Base-by-base conservation (phyloP, 441 rosid genomes). In the Theobroma grandiflorum region DNA sequence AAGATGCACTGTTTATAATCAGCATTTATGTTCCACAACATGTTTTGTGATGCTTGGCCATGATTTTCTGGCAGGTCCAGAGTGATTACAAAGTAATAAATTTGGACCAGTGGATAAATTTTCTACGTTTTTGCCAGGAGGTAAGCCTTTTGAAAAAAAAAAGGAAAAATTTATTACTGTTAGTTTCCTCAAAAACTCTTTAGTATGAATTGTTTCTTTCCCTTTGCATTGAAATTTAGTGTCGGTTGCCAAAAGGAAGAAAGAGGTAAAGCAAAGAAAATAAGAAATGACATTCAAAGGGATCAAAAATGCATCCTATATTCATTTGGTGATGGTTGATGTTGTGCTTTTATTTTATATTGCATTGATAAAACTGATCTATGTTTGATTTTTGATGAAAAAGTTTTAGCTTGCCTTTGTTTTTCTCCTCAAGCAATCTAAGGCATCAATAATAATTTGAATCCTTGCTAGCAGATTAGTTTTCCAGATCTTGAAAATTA, bases 41-140 rank as follows among this genome's bases (percentile, higher is more conserved):
- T 55, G 31, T 33, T 49, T 65, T 31, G 57, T 52, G 47, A 64
- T 58, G 31, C 63, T 53, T 38, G 35, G 62, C 61, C 49, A 66
- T 80, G 47, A 53, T 47, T 76, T 69, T 77, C 53, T 77, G 66
- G 70, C 88, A 90, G 94, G 79, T 85, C 72, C 94, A 90, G 76
- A 86, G 74, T 55, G 91, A 91, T 45, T 89, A 85, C 84, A 86
- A 88, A 79, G 91, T 82, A 68, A 86, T 91, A 79, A 89, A 87
- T 87, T n/a, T 57, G 79, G 92, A 91, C 67, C 92, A 91, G 57
- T 89, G 92, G 94, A 68, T 66, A 74, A 79, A 78, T 76, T 76
- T 91, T 84, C 84, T 91, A 71, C 92, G 89, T 47, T 91, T 91
- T 76, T 91, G 81, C 82, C 64, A 78, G 63, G 94, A 91, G 87